phyloP scores from a whole-genome alignment of 495 filamentous ascomycete species.

The Parachaetomium inaequale region DNA sequence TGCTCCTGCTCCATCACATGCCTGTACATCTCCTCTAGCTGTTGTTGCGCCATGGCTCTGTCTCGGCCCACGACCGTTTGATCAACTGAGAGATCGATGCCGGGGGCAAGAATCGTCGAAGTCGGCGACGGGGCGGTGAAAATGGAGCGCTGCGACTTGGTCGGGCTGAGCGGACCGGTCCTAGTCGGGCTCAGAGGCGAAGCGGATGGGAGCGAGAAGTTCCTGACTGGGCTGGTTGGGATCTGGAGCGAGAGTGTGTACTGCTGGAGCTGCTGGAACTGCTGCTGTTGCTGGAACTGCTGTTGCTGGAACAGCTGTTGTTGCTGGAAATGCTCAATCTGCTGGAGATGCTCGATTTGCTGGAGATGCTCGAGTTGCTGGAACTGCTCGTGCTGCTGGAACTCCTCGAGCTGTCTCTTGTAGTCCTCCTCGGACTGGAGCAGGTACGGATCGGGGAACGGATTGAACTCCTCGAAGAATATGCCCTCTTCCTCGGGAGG shows the following conservation, averaged over 20 bases:
- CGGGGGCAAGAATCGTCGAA: conserved; percentile 42
- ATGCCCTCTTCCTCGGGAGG: conserved; percentile 18
- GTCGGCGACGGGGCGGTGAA: conserved; percentile 46
- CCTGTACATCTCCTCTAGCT: conserved; percentile 86
- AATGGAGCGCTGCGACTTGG: conserved; percentile 49
- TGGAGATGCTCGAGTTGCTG: neutral
- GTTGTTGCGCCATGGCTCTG: conserved; percentile 64
- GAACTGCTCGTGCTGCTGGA: neutral
- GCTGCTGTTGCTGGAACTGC: neutral
- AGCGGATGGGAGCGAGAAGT: conserved; percentile 42
- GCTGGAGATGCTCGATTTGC: conserved; percentile 3
- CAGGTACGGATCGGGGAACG: conserved; percentile 32
- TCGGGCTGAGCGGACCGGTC: conserved; percentile 43
- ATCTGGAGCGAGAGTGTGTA: conserved; percentile 18
- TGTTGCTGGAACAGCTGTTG: neutral
- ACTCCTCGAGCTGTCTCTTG: conserved; percentile 19
- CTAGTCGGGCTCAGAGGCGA: conserved; percentile 26
- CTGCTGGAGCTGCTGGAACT: conserved; percentile 1
- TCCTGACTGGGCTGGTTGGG: conserved; percentile 39
- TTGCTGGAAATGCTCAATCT: neutral
- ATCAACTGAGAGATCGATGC: conserved; percentile 57
- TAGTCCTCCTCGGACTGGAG: conserved; percentile 38
- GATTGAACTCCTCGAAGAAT: conserved; percentile 23
- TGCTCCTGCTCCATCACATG: conserved; percentile 88
- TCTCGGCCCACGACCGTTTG: conserved; percentile 69